A percentile compares a stretch with the other conserved stretches of the same genome.
phyloP scores from a whole-genome alignment of 108 stramenopile species.

The Epipyxis sp. region DNA sequence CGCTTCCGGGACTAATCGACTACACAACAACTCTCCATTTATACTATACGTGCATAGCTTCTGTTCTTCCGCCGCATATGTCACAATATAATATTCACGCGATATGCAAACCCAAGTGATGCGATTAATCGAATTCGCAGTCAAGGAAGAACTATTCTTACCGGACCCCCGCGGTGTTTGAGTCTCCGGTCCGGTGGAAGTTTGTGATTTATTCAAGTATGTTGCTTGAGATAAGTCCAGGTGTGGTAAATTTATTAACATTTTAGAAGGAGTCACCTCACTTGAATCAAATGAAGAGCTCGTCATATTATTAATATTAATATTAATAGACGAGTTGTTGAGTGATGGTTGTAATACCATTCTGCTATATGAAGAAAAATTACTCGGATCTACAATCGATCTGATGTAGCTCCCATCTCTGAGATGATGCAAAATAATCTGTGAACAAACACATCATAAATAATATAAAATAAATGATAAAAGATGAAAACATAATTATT shows the following conservation, averaged over 20 bases:
- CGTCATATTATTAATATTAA: too few relatives aligned
- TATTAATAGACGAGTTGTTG: too few relatives aligned
- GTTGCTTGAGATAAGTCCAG: too few relatives aligned
- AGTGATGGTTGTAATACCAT: too few relatives aligned
- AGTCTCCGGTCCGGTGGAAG: background rate
- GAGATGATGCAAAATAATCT: too few relatives aligned
- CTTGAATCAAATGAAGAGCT: too few relatives aligned
- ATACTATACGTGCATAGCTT: background rate
- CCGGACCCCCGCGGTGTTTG: background rate
- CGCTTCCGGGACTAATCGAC: background rate
- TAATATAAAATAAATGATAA: too few relatives aligned
- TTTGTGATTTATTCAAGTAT: background rate
- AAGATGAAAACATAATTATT: background rate
- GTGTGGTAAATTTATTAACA: background rate
- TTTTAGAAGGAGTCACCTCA: background rate
- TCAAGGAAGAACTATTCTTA: background rate
- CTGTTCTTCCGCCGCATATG: background rate
- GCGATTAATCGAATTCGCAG: background rate
- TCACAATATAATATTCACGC: background rate
- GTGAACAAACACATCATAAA: too few relatives aligned
- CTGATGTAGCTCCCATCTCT: too few relatives aligned
- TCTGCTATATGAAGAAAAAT: too few relatives aligned
- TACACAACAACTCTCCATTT: background rate
- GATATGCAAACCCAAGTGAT: conserved; percentile 19
- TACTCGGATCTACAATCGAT: too few relatives aligned